Base-by-base conservation (phyloP, 768 basidiomycete species). In the Boletus coccyginus region DNA sequence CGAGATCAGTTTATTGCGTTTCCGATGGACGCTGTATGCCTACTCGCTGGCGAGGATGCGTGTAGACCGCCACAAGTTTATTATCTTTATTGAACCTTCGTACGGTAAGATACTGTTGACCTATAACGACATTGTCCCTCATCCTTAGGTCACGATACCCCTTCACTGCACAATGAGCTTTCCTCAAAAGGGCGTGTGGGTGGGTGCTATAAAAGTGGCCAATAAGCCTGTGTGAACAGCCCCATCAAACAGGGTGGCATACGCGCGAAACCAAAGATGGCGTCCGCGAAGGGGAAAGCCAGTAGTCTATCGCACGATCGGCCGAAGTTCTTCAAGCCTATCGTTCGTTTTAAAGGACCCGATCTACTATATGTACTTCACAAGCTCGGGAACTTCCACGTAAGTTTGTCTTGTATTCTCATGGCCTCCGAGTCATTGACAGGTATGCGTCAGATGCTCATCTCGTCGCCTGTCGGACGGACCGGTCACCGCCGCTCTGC, bases 401-500 rank as follows among this genome's bases (percentile, higher is more conserved):
- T 21, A 21, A 21, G 4, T 27, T 27, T 27, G 27, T 27, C 27
- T 4, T 27, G 27, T 27, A 27, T 27, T 27, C 27, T 27, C 27
- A 27, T 27, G 27, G 27, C 27, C 5, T 27, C 27, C 27, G 27
- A 27, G 27, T 27, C 27, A 27, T 27, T 27, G 27, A 27, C 27
- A 27, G 27, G 27, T 27, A 27, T 27, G 27, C 27, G 27, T 3
- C 27, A 27, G 27, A 27, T 6, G 53, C 55, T 35, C 40, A 24
- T 40, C 35, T 21, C 21, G 21, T 21, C 21, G 21, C 21, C 21
- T 82, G 39, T 68, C 64, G 0, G 77, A 81, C 10, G 87, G 81
- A 0, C 76, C 81, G 2, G 70, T 71, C 24, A 77, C 80, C 12
- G 82, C 82, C 12, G 77, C 77, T 3, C 76, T 80, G 63, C 71